Percentiles rank a stretch among this genome's conserved stretches.
These are phyloP conservation scores for Ailanthus altissimus DNA, from an alignment of 345 rosid species.

Conservation along the genomic window DNA sequence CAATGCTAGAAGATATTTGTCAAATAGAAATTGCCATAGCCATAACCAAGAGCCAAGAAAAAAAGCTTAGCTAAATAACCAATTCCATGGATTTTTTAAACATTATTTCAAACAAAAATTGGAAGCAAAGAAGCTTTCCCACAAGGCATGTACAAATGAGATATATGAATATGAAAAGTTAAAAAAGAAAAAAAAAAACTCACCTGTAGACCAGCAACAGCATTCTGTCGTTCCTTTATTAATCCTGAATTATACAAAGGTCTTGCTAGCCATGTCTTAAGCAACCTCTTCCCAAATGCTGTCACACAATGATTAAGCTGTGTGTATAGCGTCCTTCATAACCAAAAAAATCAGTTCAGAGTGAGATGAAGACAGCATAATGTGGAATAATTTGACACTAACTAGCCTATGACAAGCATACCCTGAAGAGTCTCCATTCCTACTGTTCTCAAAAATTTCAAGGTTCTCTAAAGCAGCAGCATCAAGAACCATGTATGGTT, in stretches of 20 bases:
- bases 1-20: too few relatives aligned
- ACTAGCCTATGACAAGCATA: constrained; percentile 34
- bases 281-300: constrained; percentile 89
- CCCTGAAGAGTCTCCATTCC: constrained; percentile 85
- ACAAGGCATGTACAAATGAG: too few relatives aligned
- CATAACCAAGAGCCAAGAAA: too few relatives aligned
- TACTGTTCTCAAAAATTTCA: constrained; percentile 94
- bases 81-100: too few relatives aligned
- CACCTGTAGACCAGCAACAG: constrained; percentile 80
- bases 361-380: constrained; percentile 16
- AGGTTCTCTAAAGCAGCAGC: constrained; percentile 97
- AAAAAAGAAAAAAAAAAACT: too few relatives aligned
- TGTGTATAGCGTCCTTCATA: constrained; percentile 76
- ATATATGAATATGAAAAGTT: too few relatives aligned
- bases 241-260: constrained; percentile 65
- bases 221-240: constrained; percentile 94
- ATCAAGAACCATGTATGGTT: constrained; percentile 89
- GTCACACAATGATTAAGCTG: constrained; percentile 93
- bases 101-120: too few relatives aligned
- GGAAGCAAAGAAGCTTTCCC: too few relatives aligned
- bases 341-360: constrained; percentile 25
- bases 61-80: too few relatives aligned
- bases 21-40: too few relatives aligned
- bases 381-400: constrained; percentile 8
- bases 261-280: constrained; percentile 92